Evolutionary conservation across 352 stramenopile genomes (phyloP).

Genomic region (Globisporangium cystogenes): DNA sequence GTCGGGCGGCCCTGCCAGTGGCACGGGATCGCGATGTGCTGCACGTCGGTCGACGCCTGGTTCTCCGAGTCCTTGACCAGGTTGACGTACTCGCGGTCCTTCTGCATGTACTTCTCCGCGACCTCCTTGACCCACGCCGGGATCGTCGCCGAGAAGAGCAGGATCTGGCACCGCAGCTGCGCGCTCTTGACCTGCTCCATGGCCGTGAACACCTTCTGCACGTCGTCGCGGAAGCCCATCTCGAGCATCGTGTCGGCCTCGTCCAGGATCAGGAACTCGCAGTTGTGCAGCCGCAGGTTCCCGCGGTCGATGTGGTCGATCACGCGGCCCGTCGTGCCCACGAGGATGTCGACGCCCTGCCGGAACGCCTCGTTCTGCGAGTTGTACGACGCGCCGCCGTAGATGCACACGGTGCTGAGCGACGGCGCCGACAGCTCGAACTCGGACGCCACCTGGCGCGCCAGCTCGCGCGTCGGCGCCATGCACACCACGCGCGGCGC

Average conservation of each 20-base stretch:
- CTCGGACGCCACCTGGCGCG: conserved; percentile 93
- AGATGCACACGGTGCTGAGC: conserved; percentile 88
- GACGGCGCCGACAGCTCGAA: conserved; percentile 79
- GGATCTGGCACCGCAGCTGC: conserved; percentile 62
- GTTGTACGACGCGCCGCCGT: conserved; percentile 89
- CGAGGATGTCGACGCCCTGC: conserved; percentile 88
- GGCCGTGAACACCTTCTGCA: conserved; percentile 90
- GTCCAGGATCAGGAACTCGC: conserved; percentile 92
- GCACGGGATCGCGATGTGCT: conserved; percentile 92
- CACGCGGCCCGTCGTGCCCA: conserved; percentile 91
- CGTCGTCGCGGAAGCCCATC: conserved; percentile 95
- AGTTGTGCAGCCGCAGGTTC: conserved; percentile 83
- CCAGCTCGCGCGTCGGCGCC: conserved; percentile 96
- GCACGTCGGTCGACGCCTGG: conserved; percentile 88
- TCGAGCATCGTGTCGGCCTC: conserved; percentile 95
- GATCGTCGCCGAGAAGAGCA: conserved; percentile 94
- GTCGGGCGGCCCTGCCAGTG: conserved; percentile 86
- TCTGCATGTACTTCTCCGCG: conserved; percentile 87
- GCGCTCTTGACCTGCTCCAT: conserved; percentile 71
- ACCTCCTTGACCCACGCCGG: conserved; percentile 91
- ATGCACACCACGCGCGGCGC: conserved; percentile 94
- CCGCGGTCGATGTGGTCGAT: conserved; percentile 92
- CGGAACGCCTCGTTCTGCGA: conserved; percentile 87
- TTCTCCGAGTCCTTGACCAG: conserved; percentile 88
- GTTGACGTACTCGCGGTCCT: conserved; percentile 87